These are phyloP conservation scores for Earliella scabrosa DNA, from an alignment of 1,284 basidiomycete genomes.

Conservation along the genomic window DNA sequence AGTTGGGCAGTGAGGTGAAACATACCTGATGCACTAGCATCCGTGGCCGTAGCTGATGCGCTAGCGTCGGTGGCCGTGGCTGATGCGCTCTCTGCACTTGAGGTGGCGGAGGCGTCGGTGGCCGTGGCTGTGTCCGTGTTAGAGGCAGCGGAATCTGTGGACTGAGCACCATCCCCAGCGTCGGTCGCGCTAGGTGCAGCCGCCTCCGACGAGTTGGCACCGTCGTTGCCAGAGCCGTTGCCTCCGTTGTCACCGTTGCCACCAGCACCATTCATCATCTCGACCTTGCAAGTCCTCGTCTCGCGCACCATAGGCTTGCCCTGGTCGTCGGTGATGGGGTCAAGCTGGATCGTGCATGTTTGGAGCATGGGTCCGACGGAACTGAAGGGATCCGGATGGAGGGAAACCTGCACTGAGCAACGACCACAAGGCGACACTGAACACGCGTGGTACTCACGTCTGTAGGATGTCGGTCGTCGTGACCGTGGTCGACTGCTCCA, in stretches of 20 bases:
- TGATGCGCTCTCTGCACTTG: background rate
- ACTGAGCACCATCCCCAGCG: background rate
- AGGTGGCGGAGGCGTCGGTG: background rate
- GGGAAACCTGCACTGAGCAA: background rate
- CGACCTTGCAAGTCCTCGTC: conserved; percentile 60
- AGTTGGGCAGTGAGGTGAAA: background rate
- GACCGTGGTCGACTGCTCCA: conserved; percentile 35
- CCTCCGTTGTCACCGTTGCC: too few species aligned
- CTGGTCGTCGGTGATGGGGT: conserved; percentile 47
- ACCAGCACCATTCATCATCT: too few species aligned
- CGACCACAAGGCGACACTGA: background rate
- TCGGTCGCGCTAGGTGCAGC: conserved; percentile 6
- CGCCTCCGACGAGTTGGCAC: conserved; percentile 16
- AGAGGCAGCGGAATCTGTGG: conserved; percentile 3
- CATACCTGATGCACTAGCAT: background rate
- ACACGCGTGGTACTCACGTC: conserved; percentile 36
- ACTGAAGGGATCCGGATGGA: conserved; percentile 27
- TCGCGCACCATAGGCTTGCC: conserved; percentile 58
- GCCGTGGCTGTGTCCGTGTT: conserved; percentile 1
- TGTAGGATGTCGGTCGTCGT: conserved; percentile 34
- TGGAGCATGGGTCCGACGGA: conserved; percentile 56
- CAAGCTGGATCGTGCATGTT: conserved; percentile 67
- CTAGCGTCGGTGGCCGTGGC: background rate
- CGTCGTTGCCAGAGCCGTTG: conserved; percentile 24
- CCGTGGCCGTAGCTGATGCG: background rate